Evolutionary conservation across 2,329 filamentous ascomycete species (phyloP).

Genomic region (Bertia moriformis): DNA sequence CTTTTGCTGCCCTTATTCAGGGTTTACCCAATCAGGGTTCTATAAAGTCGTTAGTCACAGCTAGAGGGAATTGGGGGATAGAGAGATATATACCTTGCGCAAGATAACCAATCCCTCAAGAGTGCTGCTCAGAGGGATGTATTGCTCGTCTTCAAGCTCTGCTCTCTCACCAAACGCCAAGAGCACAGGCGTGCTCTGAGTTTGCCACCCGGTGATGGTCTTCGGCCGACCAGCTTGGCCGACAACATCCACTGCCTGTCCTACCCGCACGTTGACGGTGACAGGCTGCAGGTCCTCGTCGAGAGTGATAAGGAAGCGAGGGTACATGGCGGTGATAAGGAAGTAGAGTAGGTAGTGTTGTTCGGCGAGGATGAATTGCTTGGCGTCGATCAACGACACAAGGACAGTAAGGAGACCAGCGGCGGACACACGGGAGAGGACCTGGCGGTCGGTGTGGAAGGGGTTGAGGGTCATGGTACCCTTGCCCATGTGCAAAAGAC

Average conservation of each 20-base stretch:
- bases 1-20: no score
- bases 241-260: conserved; percentile 95
- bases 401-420: conserved; percentile 81
- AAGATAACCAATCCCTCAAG: conserved; percentile 91
- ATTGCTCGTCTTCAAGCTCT: conserved; percentile 94
- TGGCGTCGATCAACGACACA: conserved; percentile 87
- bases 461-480: conserved; percentile 89
- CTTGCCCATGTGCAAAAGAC: conserved; percentile 97
- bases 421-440: conserved; percentile 79
- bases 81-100: conserved; percentile 67
- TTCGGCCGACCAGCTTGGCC: conserved; percentile 93
- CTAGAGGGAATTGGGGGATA: no score
- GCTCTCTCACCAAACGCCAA: conserved; percentile 89
- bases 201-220: conserved; percentile 99
- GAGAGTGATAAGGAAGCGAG: conserved; percentile 86
- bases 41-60: not conserved
- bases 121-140: conserved; percentile 78
- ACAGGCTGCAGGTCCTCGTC: conserved; percentile 89
- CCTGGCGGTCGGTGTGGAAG: conserved; percentile 97
- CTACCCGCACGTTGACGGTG: conserved; percentile 89
- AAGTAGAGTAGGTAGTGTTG: conserved; percentile 94
- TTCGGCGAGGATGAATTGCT: conserved; percentile 57
- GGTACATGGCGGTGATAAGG: conserved; percentile 91
- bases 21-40: conserved; percentile 1
- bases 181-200: conserved; percentile 94